A percentile compares a stretch with the other conserved stretches of the same genome.
phyloP scores from a whole-genome alignment of 2,329 filamentous ascomycete genomes.

The Hymenotorrendiella dingleyae region DNA sequence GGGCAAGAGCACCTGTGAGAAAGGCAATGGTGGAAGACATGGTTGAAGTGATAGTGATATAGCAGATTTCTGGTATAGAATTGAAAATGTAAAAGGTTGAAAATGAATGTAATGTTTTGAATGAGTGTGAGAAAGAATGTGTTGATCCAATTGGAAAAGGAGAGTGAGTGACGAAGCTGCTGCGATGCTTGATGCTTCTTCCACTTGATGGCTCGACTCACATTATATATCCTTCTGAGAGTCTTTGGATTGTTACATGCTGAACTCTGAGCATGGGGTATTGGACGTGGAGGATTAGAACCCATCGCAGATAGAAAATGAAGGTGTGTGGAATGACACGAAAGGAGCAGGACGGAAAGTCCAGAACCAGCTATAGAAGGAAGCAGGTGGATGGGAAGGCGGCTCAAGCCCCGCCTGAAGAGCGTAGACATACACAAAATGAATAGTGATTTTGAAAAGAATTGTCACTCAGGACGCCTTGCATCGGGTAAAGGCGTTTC shows the following conservation, averaged over 20 bases:
- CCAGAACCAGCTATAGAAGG: too few species aligned
- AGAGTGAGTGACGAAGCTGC: not conserved
- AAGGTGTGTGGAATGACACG: not conserved
- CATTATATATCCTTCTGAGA: not conserved
- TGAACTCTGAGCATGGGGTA: not conserved
- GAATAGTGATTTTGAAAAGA: too few species aligned
- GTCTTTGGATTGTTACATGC: not conserved
- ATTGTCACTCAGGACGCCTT: too few species aligned
- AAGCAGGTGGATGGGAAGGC: too few species aligned
- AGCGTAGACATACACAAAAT: too few species aligned
- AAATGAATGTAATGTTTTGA: not conserved
- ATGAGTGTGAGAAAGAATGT: constrained; percentile 1
- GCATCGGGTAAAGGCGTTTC: too few species aligned
- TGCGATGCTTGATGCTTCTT: not conserved
- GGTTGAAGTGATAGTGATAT: not conserved
- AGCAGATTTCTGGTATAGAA: not conserved
- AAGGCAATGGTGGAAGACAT: constrained; percentile 1
- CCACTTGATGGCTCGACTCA: too few species aligned
- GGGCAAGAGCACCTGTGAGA: not conserved
- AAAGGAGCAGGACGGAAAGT: not conserved
- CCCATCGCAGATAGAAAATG: not conserved
- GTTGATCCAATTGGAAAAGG: not conserved
- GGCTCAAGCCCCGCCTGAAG: too few species aligned
- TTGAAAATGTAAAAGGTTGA: not conserved
- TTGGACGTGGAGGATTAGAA: too few species aligned